phyloP scores from a whole-genome alignment of 345 rosid species.

The Pistacia integerrima region DNA sequence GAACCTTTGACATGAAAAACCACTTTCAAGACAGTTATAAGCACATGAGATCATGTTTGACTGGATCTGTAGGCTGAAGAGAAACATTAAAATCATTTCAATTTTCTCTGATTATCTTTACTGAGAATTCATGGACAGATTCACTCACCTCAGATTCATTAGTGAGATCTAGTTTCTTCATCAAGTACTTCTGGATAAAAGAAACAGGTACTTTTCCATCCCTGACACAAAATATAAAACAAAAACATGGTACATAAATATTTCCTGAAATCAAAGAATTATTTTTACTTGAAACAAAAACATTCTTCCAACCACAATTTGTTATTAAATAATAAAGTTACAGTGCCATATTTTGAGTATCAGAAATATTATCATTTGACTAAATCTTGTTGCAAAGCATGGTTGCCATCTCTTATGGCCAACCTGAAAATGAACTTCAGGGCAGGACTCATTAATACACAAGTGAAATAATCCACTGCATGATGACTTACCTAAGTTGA shows the following conservation, averaged over 20 bases:
- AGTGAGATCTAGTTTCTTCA: constrained; percentile 67
- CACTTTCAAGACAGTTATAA: not conserved
- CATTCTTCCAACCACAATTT: not conserved
- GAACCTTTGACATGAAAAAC: too few relatives aligned
- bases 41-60: not conserved
- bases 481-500: not conserved
- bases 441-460: not conserved
- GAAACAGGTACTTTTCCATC: constrained; percentile 79
- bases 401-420: not conserved
- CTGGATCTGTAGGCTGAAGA: not conserved
- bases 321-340: not conserved
- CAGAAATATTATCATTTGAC: constrained; percentile 3
- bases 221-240: constrained; percentile 43
- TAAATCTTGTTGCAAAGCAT: not conserved
- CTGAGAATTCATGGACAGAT: constrained; percentile 22
- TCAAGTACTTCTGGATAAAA: constrained; percentile 79
- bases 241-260: not conserved
- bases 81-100: constrained; percentile 2
- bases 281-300: not conserved
- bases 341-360: not conserved
- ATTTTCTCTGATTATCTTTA: constrained; percentile 7
- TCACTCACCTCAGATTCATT: constrained; percentile 73
- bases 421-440: not conserved
- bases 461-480: not conserved
- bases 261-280: constrained; percentile 6